These are phyloP conservation scores for Podila clonocystis DNA, from an alignment of 192 early-diverging fungal genomes.

Conservation along the genomic window DNA sequence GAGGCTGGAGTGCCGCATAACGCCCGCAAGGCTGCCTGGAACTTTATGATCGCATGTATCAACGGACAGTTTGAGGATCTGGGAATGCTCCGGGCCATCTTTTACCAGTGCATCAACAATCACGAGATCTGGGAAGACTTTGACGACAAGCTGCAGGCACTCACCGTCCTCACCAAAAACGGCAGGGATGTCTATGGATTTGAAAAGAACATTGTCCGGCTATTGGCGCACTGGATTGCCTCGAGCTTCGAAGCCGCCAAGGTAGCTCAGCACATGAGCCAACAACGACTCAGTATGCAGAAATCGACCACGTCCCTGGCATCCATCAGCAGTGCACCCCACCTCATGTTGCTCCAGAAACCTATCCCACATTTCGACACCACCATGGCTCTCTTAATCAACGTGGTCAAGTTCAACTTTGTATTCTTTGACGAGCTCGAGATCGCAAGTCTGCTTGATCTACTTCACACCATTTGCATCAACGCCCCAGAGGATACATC, in stretches of 20 bases:
- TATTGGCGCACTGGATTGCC: conserved; percentile 61
- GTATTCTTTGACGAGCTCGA: conserved; percentile 65
- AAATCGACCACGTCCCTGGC: conserved; percentile 46
- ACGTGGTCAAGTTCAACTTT: conserved; percentile 66
- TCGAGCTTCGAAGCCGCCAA: conserved; percentile 54
- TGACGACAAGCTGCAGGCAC: conserved; percentile 57
- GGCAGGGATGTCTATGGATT: conserved; percentile 67
- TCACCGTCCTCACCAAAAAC: conserved; percentile 60
- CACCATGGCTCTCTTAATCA: conserved; percentile 58
- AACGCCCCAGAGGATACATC: conserved; percentile 54
- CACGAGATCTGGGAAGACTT: conserved; percentile 64
- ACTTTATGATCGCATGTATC: conserved; percentile 70
- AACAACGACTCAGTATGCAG: conserved; percentile 48
- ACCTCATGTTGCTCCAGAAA: conserved; percentile 41
- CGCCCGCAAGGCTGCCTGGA: conserved; percentile 60
- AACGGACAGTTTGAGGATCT: conserved; percentile 65
- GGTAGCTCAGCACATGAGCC: conserved; percentile 42
- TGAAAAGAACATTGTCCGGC: conserved; percentile 64
- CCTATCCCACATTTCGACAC: conserved; percentile 56
- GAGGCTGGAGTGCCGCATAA: conserved; percentile 55
- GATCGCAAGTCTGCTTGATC: conserved; percentile 57
- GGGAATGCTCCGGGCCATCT: conserved; percentile 62
- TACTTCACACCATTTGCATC: conserved; percentile 56
- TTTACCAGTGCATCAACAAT: conserved; percentile 61
- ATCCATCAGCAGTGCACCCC: conserved; percentile 42